Evolutionary conservation across 2,329 filamentous ascomycete species (phyloP).

Genomic region (Pseudogymnoascus sp.): DNA sequence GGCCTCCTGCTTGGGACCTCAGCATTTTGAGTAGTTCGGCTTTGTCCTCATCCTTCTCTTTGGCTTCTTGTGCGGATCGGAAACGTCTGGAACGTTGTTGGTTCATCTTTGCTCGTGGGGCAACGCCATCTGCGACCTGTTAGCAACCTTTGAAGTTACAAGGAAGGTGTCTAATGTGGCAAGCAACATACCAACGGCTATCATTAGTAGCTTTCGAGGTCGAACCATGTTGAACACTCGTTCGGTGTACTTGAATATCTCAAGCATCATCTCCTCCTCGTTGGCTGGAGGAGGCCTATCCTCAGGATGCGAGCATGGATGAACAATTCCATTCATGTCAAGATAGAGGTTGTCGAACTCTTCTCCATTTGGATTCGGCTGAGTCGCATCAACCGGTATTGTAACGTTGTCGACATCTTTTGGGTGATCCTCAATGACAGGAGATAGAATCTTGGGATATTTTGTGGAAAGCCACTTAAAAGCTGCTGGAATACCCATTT

Average conservation of each 20-base stretch:
- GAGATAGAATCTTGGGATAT: constrained; percentile 93
- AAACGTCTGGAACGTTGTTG: constrained; percentile 96
- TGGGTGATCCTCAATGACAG: constrained; percentile 79
- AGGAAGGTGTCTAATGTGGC: background rate
- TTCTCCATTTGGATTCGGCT: constrained; percentile 90
- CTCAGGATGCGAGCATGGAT: constrained; percentile 96
- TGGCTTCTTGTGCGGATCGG: constrained; percentile 84
- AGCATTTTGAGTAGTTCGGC: constrained; percentile 79
- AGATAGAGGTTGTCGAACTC: constrained; percentile 97
- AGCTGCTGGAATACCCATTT: constrained; percentile 88
- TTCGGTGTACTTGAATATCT: constrained; percentile 97
- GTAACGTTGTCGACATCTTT: constrained; percentile 72
- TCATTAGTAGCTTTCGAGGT: constrained; percentile 91
- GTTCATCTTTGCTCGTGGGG: constrained; percentile 98
- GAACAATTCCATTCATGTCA: constrained; percentile 99
- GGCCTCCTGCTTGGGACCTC: constrained; percentile 65
- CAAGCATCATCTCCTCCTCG: constrained; percentile 99
- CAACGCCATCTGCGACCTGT: constrained; percentile 67
- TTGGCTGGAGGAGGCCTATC: constrained; percentile 83
- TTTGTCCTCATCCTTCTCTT: constrained; percentile 88
- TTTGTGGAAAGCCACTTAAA: constrained; percentile 83
- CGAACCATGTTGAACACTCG: constrained; percentile 98
- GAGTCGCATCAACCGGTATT: constrained; percentile 76
- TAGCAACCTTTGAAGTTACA: background rate
- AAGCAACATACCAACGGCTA: constrained; percentile 69